Base-by-base conservation (phyloP, 768 basidiomycete genomes). In the Harrya chromipes region DNA sequence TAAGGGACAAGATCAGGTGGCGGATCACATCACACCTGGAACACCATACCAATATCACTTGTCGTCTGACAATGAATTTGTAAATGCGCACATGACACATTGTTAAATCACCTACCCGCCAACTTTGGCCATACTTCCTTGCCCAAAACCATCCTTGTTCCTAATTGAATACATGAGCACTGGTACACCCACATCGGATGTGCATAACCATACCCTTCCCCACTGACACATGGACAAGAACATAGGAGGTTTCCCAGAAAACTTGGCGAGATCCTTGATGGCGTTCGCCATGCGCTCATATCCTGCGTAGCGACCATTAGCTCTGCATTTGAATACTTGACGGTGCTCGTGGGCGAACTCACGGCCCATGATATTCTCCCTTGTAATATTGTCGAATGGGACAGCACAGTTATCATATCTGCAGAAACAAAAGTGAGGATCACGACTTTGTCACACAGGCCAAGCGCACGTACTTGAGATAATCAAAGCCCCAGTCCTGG, bases 131-230 rank as follows among this genome's bases (percentile, higher is more conserved):
- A 14, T 81, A 68, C 21, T 64, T 64, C 53, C 65, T 73, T 2
- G 79, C 84, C 84, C 84, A 85, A 5, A 78, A 49, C 83, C 81
- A 84, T 0, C 80, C 80, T 68, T 83, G 77, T 58, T 77, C 70
- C 80, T 83, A 53, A n/a, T 48, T 39, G 26, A 46, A 41, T 6
- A 14, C n/a, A 35, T 55, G 20, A 60, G 40, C 5, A 38, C 19
- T 29, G 34, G 2, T 41, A 27, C 2, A n/a, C 21, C 4, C 1
- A 17, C 27, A 37, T 41, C 26, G 38, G 16, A 14, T 20, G 8
- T 13, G 26, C 16, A 35, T 45, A 26, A 59, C 13, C 74, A 59
- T 62, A 85, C 84, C 58, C 76, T 68, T 40, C 84, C 84, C 84
- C 84, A 86, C 57, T 85, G 74, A 61, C 84, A 86, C 16, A 86